Evolutionary conservation across 352 stramenopile genomes (phyloP), one percentile per base, ranked within the genome.

Genomic region (Phytophthora foliorum): DNA sequence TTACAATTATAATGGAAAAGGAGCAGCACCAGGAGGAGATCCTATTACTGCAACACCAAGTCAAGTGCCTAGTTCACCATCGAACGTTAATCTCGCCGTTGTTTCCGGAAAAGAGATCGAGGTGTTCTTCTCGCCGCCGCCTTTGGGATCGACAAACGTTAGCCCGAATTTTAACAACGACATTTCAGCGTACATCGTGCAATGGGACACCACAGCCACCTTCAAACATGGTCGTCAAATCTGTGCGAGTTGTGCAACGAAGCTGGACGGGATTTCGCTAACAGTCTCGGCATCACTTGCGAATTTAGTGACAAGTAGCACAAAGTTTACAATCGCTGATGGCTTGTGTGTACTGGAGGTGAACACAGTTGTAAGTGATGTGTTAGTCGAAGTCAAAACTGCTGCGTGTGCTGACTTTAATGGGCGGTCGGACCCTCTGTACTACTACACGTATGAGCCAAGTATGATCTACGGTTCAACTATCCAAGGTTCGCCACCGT

Each of bases 61-160:
- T 42, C 86, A 92, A 78, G 88, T 98, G 16, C 95, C 95, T 19
- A 85, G 84, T 55, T 82, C 91, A 0, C 95, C 94, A n/a, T 94
- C 84, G 17, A 91, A 97, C 60, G 81, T 98, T n/a, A 72, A 88
- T 38, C 57, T 98, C 0, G 50, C 75, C 21, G 89, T 97, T n/a
- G 77, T 98, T 2, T 98, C 94, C 31, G 91, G 93, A 6, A 75
- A 84, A 22, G 84, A 97, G 55, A 69, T 98, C 10, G 84, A 98
- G 57, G 89, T 98, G 5, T 94, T 90, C 13, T 98, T 98, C 72
- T 89, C 81, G 29, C 86, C 93, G 31, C 95, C 94, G 4, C 44
- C 74, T 0, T 57, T 92, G 3, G 67, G 77, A 10, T 75, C 69
- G 0, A 77, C 77, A 29, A 91, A 81, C 57, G 75, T 89, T 44